Conservation (phyloP, 306 rosid species). For the Delonix regia region DNA sequence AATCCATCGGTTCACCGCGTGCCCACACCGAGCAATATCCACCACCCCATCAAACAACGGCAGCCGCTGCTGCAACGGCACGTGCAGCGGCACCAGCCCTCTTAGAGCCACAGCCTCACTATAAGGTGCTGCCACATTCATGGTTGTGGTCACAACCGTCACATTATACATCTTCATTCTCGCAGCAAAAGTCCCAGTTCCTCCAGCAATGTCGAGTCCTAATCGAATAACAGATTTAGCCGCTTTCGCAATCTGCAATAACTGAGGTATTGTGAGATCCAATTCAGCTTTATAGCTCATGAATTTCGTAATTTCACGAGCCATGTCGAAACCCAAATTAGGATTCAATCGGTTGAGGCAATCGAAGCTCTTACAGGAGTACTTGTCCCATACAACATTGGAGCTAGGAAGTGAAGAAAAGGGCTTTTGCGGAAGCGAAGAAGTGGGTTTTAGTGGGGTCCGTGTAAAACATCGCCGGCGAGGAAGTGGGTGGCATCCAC, state of each 20-base stretch:
- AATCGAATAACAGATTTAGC: slow-evolving; percentile 70
- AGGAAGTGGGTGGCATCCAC: slow-evolving; percentile 98
- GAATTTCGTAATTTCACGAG: slow-evolving; percentile 50
- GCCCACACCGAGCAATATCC: slow-evolving; percentile 95
- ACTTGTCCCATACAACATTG: slow-evolving; percentile 66
- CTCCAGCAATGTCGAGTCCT: slow-evolving; percentile 89
- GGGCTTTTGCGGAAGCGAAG: slow-evolving; percentile 59
- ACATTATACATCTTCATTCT: slow-evolving; percentile 78
- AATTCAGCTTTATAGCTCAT: slow-evolving; percentile 56
- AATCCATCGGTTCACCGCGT: slow-evolving; percentile 93
- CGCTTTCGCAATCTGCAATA: slow-evolving; percentile 70
- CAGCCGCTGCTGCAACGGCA: slow-evolving; percentile 87
- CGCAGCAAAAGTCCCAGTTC: slow-evolving; percentile 84
- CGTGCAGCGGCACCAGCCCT: slow-evolving; percentile 88
- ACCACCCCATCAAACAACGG: slow-evolving; percentile 82
- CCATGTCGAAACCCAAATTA: slow-evolving; percentile 63
- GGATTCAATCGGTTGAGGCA: slow-evolving; percentile 66
- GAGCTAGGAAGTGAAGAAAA: slow-evolving; percentile 68
- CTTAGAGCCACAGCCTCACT: slow-evolving; percentile 81
- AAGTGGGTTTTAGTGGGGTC: slow-evolving; percentile 65
- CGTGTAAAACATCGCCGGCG: slow-evolving; percentile 88
- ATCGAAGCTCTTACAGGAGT: slow-evolving; percentile 70
- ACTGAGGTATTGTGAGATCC: slow-evolving; percentile 82
- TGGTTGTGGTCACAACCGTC: slow-evolving; percentile 78
- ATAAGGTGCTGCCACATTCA: slow-evolving; percentile 81